Evolutionary conservation across 208 protist genomes (phyloP), one percentile per base, ranked within the genome.

Genomic region (Angomonas deanei): DNA sequence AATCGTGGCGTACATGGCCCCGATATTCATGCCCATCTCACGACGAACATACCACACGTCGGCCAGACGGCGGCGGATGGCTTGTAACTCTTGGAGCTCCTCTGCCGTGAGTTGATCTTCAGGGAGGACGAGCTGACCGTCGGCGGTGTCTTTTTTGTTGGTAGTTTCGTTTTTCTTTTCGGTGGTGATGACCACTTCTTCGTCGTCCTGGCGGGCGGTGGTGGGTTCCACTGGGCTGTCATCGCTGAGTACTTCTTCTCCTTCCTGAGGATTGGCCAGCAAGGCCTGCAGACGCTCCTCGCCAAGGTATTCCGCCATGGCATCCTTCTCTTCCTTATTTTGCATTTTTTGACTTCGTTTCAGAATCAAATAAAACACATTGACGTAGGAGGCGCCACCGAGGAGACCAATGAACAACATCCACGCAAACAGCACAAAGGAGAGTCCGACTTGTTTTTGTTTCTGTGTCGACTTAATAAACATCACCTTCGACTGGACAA

Each of bases 321-420:
- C 27, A 17, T 67, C 57, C 32, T 65, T 15, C 47, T 79, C 66
- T 54, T 86, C 72, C 23, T 65, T 33, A 50, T 72, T 42, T 32
- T 80, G 71, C 68, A 80, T 68, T 5, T 38, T 19, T 13, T 63
- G 27, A 24, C 72, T 70, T 3, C 69, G 66, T 38, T 75, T 64
- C 11, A 97, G 66, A 34, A 97, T 85, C 19, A 94, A 68, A 62
- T 91, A 96, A 46, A 97, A 96, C 17, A 86, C 74, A 67, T 97
- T 97, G 11, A 97, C 93, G 69, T 97, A 97, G 6, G 82, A 93
- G 4, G 87, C 84, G 31, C 93, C 93, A 36, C 93, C 90, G 19
- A 97, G 55, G 8, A 97, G 66, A 21, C 93, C 93, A 28, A 95
- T 85, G 49, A 88, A 95, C n/a, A 97, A 23, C 91, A 97, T 96